phyloP scores from a whole-genome alignment of 108 stramenopile genomes.

The Nannochloropsis salina region DNA sequence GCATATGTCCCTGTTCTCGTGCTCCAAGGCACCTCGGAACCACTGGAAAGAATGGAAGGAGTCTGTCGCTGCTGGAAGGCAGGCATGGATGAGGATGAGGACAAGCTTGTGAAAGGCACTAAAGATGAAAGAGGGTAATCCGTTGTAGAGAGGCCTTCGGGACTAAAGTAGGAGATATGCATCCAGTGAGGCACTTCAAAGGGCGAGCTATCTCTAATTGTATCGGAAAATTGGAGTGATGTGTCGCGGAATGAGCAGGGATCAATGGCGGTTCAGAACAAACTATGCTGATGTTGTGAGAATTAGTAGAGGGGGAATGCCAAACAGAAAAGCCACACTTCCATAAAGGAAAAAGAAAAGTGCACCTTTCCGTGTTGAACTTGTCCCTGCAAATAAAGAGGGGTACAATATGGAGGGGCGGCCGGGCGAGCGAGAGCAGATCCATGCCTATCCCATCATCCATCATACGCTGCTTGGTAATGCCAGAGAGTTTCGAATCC shows the following conservation, averaged over 20 bases:
- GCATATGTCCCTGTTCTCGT: not conserved
- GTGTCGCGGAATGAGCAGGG: no score
- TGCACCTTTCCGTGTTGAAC: slow-evolving; percentile 9
- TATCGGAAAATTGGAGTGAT: no score
- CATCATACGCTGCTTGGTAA: slow-evolving; percentile 99
- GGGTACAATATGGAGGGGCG: slow-evolving; percentile 91
- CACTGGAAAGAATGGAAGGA: not conserved
- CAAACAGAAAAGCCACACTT: not conserved
- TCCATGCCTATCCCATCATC: slow-evolving; percentile 98
- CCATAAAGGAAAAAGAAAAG: not conserved
- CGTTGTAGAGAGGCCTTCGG: not conserved
- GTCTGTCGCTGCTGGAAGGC: not conserved
- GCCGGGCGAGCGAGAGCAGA: slow-evolving; percentile 79
- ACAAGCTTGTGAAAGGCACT: not conserved
- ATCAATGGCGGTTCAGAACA: not conserved
- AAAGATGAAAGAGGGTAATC: not conserved
- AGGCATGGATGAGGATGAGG: not conserved
- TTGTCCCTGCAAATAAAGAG: slow-evolving; percentile 64
- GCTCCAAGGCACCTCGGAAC: not conserved
- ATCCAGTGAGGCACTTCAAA: slow-evolving; percentile 62
- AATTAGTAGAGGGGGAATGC: not conserved
- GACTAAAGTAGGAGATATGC: slow-evolving; percentile 32
- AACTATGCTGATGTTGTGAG: not conserved
- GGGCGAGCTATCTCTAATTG: not conserved
- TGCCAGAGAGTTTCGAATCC: slow-evolving; percentile 62